Evolutionary conservation across 2,329 filamentous ascomycete genomes (phyloP), one percentile per base, ranked within the genome.

Genomic region (Cryphonectria japonica): DNA sequence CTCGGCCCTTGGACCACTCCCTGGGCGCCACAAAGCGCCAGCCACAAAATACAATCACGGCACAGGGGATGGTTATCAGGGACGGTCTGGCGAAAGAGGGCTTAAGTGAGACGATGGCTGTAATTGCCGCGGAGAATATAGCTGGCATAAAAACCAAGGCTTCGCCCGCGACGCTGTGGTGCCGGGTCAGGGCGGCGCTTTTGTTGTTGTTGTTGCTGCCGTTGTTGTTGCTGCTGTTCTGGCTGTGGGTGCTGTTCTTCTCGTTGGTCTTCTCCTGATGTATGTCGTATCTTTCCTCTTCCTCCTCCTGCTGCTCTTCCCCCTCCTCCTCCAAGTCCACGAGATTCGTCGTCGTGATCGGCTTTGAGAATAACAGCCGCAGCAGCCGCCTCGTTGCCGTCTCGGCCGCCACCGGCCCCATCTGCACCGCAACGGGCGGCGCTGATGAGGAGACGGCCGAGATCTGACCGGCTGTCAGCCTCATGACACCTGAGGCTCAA

Each of bases 111-210:
- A 76, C 75, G 32, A 78, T 67, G 2, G 75, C 73, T 62, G 78
- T 75, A 8, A 78, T 69, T n/a, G 75, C 70, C 41, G 76, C 75
- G 68, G 78, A 75, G 50, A 78, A 77, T 9, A 73, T 78, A 14
- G 71, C 76, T 14, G 76, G 76, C n/a, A 78, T 69, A 66, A 76
- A 77, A 26, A 70, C 68, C 76, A 76, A 76, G 2, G 74, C 76
- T 73, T 77, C 73, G 16, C 77, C 67, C 22, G 77, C 76, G 8
- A 76, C 75, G n/a, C 73, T 76, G 69, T 74, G 73, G 43, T 29
- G 22, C 74, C 75, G 75, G 37, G 71, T 71, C 29, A 26, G 8
- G 16, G 37, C 61, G 32, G 13, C 37, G 59, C 26, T 62, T 39
- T n/a, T 19, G 19, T n/a, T 62, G 32, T 19, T 39, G 29, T 37